Percentiles rank a stretch among this genome's conserved stretches.
Conservation (phyloP, 2,329 filamentous ascomycete genomes). For the Fusarium albosuccineum region DNA sequence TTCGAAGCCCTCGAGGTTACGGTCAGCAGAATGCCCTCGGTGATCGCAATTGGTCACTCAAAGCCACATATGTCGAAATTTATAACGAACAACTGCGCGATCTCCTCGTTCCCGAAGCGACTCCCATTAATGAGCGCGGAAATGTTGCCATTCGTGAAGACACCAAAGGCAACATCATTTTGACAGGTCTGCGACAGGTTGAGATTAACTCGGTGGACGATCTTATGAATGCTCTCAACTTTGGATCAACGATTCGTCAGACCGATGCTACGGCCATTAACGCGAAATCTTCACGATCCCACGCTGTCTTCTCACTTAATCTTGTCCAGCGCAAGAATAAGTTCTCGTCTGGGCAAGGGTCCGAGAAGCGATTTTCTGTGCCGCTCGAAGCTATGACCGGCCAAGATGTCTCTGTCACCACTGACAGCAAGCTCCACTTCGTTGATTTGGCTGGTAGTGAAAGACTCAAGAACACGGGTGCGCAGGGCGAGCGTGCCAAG, state of each 20-base stretch:
- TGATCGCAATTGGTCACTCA: conserved; percentile 90
- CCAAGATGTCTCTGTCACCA: conserved; percentile 77
- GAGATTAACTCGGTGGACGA: conserved; percentile 94
- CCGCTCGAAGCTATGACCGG: conserved; percentile 83
- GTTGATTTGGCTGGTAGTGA: conserved; percentile 98
- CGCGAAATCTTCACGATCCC: conserved; percentile 95
- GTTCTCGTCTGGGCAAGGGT: conserved; percentile 62
- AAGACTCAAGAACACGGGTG: conserved; percentile 95
- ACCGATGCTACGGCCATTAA: conserved; percentile 98
- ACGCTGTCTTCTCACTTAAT: conserved; percentile 97
- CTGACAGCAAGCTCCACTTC: conserved; percentile 98
- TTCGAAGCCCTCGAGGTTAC: conserved; percentile 84
- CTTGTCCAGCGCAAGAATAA: conserved; percentile 85
- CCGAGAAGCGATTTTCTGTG: conserved; percentile 89
- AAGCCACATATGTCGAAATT: conserved; percentile 95
- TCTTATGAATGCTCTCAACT: conserved; percentile 87
- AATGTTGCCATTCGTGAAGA: conserved; percentile 95
- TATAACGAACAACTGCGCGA: conserved; percentile 98
- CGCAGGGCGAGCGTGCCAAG: conserved; percentile 91
- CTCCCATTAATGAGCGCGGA: conserved; percentile 76
- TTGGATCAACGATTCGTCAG: conserved; percentile 93
- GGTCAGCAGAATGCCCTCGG: conserved; percentile 59
- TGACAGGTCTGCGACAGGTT: conserved; percentile 90
- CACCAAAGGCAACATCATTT: conserved; percentile 90
- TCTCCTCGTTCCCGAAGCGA: conserved; percentile 82